phyloP scores from a whole-genome alignment of 1,284 basidiomycete genomes.

The Phaffia rhodozyma region DNA sequence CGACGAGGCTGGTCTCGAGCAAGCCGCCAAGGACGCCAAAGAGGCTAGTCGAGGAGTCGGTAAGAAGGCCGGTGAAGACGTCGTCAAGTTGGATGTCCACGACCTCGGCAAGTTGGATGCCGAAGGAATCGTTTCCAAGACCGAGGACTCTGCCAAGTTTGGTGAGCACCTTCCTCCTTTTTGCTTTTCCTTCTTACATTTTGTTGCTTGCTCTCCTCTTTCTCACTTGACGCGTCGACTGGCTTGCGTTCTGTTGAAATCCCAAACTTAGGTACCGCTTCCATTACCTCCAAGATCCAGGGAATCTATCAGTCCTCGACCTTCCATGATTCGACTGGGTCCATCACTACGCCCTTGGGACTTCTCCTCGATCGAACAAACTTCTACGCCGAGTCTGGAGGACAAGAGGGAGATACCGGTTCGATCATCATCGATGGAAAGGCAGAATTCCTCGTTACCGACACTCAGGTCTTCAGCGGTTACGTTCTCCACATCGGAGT shows the following conservation, averaged over 20 bases:
- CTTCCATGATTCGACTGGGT: conserved; percentile 58
- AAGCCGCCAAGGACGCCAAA: conserved; percentile 75
- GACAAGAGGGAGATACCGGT: conserved; percentile 94
- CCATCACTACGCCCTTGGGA: conserved; percentile 54
- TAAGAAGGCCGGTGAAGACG: conserved; percentile 54
- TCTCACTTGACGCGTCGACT: not conserved
- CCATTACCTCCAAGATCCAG: conserved; percentile 63
- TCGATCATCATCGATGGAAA: conserved; percentile 84
- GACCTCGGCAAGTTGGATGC: conserved; percentile 80
- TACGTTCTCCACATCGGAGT: conserved; percentile 83
- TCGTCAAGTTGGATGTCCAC: conserved; percentile 89
- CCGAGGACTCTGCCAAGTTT: conserved; percentile 85
- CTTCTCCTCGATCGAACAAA: conserved; percentile 86
- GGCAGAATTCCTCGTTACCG: conserved; percentile 84
- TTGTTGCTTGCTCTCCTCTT: not conserved
- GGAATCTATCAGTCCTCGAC: conserved; percentile 73
- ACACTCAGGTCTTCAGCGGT: conserved; percentile 77
- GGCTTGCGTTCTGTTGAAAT: not conserved
- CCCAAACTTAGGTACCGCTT: conserved; percentile 49
- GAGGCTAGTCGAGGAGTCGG: conserved; percentile 73
- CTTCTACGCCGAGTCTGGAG: conserved; percentile 96
- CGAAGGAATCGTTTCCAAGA: conserved; percentile 71
- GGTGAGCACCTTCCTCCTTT: conserved; percentile 44
- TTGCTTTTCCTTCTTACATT: not conserved
- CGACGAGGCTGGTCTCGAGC: conserved; percentile 80